Evolutionary conservation across 352 stramenopile genomes (phyloP).

Genomic region (Pythium dissimile): DNA sequence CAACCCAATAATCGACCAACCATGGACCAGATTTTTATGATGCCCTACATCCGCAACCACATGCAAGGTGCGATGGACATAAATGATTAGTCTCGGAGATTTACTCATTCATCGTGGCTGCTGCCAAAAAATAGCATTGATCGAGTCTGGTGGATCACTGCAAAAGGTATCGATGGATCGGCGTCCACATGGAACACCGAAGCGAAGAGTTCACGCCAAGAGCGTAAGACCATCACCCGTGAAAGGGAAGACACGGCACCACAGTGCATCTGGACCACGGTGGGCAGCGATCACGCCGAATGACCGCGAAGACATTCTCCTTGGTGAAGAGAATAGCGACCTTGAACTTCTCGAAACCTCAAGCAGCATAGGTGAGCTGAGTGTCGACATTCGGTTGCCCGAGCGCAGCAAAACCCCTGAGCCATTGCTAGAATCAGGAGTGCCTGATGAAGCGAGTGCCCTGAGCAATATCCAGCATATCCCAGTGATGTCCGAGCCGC

Average conservation of each 20-base stretch:
- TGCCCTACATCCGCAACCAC: constrained; percentile 71
- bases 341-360: constrained; percentile 45
- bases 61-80: constrained; percentile 44
- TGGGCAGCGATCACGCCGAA: constrained; percentile 43
- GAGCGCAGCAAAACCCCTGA: constrained; percentile 41
- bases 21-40: constrained; percentile 74
- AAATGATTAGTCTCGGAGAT: background rate
- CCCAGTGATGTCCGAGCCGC: too few relatives aligned
- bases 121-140: too few relatives aligned
- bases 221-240: constrained; percentile 39
- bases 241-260: background rate
- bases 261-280: too few relatives aligned
- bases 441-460: too few relatives aligned
- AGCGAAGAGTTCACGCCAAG: constrained; percentile 42
- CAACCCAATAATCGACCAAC: constrained; percentile 51
- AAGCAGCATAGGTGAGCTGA: constrained; percentile 38
- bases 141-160: constrained; percentile 55
- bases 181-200: constrained; percentile 33
- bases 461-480: too few relatives aligned
- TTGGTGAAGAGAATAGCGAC: constrained; percentile 29
- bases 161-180: constrained; percentile 35
- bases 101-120: too few relatives aligned
- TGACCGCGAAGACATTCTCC: constrained; percentile 35
- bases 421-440: background rate
- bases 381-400: constrained; percentile 44